Base-by-base conservation (phyloP, 2,329 filamentous ascomycete genomes). In the Neonectria sp. region DNA sequence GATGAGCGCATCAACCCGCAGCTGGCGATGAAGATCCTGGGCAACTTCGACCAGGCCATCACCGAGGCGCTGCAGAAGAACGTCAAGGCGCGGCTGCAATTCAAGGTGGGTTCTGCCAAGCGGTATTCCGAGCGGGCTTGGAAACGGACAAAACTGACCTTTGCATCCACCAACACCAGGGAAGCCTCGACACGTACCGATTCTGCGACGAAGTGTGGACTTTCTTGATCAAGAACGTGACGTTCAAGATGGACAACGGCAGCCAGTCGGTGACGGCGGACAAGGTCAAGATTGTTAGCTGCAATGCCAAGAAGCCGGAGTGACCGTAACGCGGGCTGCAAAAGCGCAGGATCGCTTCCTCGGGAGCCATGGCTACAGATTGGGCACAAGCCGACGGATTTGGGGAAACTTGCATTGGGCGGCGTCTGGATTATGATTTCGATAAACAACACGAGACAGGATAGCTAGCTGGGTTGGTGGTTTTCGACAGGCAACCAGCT, bases 181-280 rank as follows among this genome's bases (percentile, higher is more conserved):
- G 96, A 55, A 96, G 97, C 79, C 91, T 99, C 70, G 95, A 98
- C 80, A 98, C 96, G 17, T 99, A 99, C 86, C 93, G 96, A 75
- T 99, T 99, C 88, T 99, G 96, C 85, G 96, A 99, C 83, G 96
- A 99, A 84, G 96, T 99, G 66, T 99, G 96, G 96, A 99, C 96
- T 2, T 99, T 99, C 82, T 89, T 99, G 65, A 97, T 99, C 83
- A 98, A 98, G 83, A 96, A 98, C 73, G 95, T 98, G 63, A 95
- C 92, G n/a, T 98, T 99, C 86, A 99, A 99, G 85, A 92, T 98
- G 85, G 95, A 98, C 75, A 94, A 92, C 59, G 88, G 87, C 73
- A 90, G 89, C 63, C 89, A 91, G 68, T 89, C 89, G 1, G 90
- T 98, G 15, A 85, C 89, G 43, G 95, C 95, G 24, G 95, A 98